Evolutionary conservation across 768 basidiomycete species (phyloP).

Genomic region (Saitozyma sp.): DNA sequence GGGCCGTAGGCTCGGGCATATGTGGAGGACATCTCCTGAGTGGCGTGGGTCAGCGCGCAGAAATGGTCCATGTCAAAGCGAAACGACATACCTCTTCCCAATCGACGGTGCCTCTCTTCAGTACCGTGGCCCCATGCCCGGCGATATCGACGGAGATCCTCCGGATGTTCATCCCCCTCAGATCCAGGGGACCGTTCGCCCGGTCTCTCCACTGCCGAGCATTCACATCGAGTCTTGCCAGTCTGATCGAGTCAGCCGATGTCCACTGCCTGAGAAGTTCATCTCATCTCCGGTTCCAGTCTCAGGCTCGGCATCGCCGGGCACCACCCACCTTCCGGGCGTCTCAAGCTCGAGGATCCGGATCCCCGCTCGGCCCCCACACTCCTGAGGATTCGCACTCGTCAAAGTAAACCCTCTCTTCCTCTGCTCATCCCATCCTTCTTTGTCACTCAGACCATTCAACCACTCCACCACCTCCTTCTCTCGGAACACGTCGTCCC

Average conservation of each 20-base stretch:
- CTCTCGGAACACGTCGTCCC: constrained; percentile 53
- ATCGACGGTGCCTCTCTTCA: background rate
- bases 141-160: constrained; percentile 5
- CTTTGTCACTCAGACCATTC: constrained; percentile 5
- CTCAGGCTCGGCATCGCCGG: background rate
- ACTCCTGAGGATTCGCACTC: constrained; percentile 67
- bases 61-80: background rate
- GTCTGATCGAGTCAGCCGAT: constrained; percentile 1
- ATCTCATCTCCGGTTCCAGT: no score
- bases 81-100: background rate
- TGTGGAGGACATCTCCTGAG: background rate
- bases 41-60: background rate
- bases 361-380: constrained; percentile 71
- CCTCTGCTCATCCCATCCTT: constrained; percentile 14
- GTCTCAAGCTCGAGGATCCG: constrained; percentile 61
- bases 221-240: constrained; percentile 38
- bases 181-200: constrained; percentile 14
- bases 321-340: constrained; percentile 66
- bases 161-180: constrained; percentile 32
- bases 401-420: constrained; percentile 67
- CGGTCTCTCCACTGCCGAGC: constrained; percentile 30
- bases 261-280: no score
- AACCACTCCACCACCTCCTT: constrained; percentile 55
- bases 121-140: background rate
- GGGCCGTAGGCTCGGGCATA: constrained; percentile 57